phyloP scores from a whole-genome alignment of 345 rosid species.

The Zanthoxylum bungeanum region DNA sequence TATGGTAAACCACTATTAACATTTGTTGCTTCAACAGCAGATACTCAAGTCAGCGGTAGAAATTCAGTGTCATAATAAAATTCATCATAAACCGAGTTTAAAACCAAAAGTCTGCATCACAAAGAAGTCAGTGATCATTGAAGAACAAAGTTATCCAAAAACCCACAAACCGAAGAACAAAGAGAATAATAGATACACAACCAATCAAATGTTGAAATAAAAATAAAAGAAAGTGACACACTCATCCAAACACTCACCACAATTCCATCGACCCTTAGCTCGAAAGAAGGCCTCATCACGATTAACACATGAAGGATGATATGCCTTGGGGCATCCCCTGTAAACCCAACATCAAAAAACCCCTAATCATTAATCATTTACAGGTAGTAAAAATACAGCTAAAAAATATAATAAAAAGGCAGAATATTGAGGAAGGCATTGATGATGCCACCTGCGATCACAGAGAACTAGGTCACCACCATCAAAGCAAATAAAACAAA shows the following conservation, averaged over 20 bases:
- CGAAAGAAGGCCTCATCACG: constrained; percentile 89
- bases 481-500: constrained; percentile 95
- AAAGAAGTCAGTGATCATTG: constrained; percentile 9
- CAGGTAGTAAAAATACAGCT: constrained; percentile 1
- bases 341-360: constrained; percentile 7
- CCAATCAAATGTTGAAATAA: not conserved
- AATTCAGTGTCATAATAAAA: constrained; percentile 6
- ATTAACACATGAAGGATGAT: constrained; percentile 88
- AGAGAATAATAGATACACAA: not conserved
- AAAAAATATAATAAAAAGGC: not conserved
- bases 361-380: not conserved
- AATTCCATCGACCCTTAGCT: constrained; percentile 89
- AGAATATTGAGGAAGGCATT: not conserved
- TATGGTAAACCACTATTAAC: not conserved
- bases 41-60: not conserved
- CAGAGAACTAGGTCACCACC: constrained; percentile 96
- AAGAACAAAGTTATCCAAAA: constrained; percentile 11
- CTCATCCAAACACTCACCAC: constrained; percentile 56
- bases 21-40: not conserved
- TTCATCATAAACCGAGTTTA: not conserved
- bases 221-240: not conserved
- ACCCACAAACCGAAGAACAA: constrained; percentile 1
- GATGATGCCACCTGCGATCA: constrained; percentile 75
- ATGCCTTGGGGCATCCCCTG: constrained; percentile 99
- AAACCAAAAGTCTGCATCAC: not conserved